Conservation (phyloP, 2,329 filamentous ascomycete species). For the Ophiocordyceps robertsii region DNA sequence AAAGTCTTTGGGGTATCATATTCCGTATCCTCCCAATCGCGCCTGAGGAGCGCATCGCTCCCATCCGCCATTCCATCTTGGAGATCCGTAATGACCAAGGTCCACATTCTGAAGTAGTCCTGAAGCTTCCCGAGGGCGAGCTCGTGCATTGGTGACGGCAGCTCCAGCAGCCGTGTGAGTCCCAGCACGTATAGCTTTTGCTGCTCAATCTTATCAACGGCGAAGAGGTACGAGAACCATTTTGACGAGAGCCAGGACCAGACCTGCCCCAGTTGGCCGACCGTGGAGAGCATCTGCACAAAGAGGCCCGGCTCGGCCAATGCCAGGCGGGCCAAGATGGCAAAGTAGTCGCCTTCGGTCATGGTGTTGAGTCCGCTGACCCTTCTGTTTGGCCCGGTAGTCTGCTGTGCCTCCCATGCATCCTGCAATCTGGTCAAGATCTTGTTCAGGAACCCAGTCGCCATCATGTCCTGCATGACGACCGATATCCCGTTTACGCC, state of each 20-base stretch:
- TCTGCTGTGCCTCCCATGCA: slow-evolving; percentile 62
- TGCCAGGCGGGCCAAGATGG: slow-evolving; percentile 65
- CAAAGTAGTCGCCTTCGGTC: slow-evolving; percentile 75
- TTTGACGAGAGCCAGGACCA: slow-evolving; percentile 47
- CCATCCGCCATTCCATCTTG: slow-evolving; percentile 43
- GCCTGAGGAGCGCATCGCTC: slow-evolving; percentile 38
- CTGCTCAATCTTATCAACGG: slow-evolving; percentile 49
- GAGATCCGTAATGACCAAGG: slow-evolving; percentile 52
- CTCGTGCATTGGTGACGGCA: slow-evolving; percentile 41
- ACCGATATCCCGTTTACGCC: slow-evolving; percentile 45
- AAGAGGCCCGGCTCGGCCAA: slow-evolving; percentile 60
- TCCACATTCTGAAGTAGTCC: slow-evolving; percentile 66
- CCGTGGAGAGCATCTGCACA: slow-evolving; percentile 37
- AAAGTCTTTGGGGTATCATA: slow-evolving; percentile 44
- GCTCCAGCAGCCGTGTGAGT: slow-evolving; percentile 57
- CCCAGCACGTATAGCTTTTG: slow-evolving; percentile 63
- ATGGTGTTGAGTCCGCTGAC: slow-evolving; percentile 57
- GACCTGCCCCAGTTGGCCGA: slow-evolving; percentile 32
- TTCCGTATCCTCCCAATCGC: slow-evolving; percentile 26
- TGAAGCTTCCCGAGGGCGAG: slow-evolving; percentile 51
- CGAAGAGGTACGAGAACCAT: slow-evolving; percentile 58
- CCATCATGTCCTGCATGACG: slow-evolving; percentile 53
- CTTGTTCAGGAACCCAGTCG: slow-evolving; percentile 46
- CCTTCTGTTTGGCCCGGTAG: slow-evolving; percentile 65
- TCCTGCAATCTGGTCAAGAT: slow-evolving; percentile 55